These are phyloP conservation scores for Aspergillus fijiensis DNA, from an alignment of 2,329 filamentous ascomycete species.

Conservation along the genomic window DNA sequence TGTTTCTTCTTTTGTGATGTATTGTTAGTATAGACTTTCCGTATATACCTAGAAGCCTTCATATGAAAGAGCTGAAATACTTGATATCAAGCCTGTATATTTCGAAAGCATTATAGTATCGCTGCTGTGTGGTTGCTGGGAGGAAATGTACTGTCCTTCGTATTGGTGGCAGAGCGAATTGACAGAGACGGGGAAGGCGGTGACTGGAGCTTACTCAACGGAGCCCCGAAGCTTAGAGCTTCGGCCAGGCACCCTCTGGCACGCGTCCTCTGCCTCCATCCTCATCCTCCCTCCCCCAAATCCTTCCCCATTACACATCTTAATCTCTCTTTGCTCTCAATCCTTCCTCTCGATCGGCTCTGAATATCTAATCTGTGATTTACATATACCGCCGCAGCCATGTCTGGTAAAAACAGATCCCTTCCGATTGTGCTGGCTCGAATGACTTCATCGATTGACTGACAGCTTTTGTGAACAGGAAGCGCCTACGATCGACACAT, in stretches of 20 bases:
- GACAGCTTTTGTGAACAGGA: slow-evolving; percentile 51
- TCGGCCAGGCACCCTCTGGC: slow-evolving; percentile 37
- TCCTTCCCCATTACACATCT: slow-evolving; percentile 16
- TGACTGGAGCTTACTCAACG: slow-evolving; percentile 33
- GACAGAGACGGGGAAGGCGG: slow-evolving; percentile 28
- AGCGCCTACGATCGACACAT: slow-evolving; percentile 97
- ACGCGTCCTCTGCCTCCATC: slow-evolving; percentile 32
- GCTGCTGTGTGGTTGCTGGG: neutral
- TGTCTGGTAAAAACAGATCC: slow-evolving; percentile 43
- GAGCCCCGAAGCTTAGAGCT: slow-evolving; percentile 33
- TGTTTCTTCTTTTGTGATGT: neutral
- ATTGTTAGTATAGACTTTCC: neutral
- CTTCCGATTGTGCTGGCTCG: slow-evolving; percentile 13
- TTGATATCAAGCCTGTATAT: no score
- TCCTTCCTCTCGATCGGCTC: slow-evolving; percentile 6
- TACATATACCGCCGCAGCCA: slow-evolving; percentile 29
- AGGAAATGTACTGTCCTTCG: neutral
- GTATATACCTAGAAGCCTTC: neutral
- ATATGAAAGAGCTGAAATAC: neutral
- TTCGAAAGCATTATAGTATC: neutral
- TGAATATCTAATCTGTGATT: slow-evolving; percentile 14
- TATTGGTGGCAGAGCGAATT: neutral
- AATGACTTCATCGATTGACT: slow-evolving; percentile 34
- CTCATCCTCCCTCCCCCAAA: slow-evolving; percentile 24
- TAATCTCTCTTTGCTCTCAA: slow-evolving; percentile 7